Conservation (phyloP, 1,284 basidiomycete genomes). For the Ustilago cynodontis region DNA sequence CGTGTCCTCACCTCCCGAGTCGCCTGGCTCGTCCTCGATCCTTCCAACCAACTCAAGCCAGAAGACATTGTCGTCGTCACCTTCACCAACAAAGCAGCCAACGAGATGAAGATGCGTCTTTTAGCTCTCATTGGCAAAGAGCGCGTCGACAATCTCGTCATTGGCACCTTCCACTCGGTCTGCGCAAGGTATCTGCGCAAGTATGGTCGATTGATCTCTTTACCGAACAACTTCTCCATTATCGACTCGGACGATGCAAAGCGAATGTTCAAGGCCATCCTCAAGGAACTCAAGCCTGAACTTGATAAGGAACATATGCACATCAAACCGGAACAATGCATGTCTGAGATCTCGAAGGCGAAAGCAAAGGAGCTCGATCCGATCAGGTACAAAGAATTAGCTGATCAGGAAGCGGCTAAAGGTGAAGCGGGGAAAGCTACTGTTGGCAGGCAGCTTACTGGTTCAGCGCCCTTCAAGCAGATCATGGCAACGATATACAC, state of each 20-base stretch:
- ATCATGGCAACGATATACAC: constrained; percentile 74
- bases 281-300: constrained; percentile 75
- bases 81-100: constrained; percentile 83
- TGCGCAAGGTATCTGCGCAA: constrained; percentile 80
- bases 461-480: constrained; percentile 30
- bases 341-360: constrained; percentile 81
- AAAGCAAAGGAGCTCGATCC: constrained; percentile 77
- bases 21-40: constrained; percentile 63
- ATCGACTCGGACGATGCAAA: constrained; percentile 84
- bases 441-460: constrained; percentile 24
- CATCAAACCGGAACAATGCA: constrained; percentile 76
- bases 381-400: constrained; percentile 24
- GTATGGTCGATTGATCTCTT: constrained; percentile 76
- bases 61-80: constrained; percentile 69
- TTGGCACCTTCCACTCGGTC: constrained; percentile 84
- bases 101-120: constrained; percentile 85
- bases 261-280: constrained; percentile 77
- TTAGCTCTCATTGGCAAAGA: constrained; percentile 79
- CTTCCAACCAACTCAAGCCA: constrained; percentile 52
- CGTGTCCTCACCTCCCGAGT: constrained; percentile 65
- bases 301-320: constrained; percentile 72
- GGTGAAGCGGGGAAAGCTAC: constrained; percentile 13
- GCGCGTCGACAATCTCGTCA: constrained; percentile 75
- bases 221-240: constrained; percentile 83
- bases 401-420: constrained; percentile 34